Evolutionary conservation across 2,329 filamentous ascomycete genomes (phyloP).

Genomic region (Coleophoma cylindrospora): DNA sequence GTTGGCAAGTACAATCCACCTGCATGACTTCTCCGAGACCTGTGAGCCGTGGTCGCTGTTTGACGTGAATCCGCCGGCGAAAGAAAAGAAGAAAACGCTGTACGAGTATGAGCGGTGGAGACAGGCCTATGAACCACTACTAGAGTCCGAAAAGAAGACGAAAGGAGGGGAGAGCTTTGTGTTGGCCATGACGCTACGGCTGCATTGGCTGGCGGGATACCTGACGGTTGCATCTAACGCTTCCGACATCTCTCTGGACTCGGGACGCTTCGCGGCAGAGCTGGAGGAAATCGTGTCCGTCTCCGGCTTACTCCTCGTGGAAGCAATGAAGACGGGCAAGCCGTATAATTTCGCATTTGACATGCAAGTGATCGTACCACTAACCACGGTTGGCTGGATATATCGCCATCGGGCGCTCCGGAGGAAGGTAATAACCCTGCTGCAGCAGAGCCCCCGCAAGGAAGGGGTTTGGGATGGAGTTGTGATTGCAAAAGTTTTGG

Average conservation of each 20-base stretch:
- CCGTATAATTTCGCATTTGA: slow-evolving; percentile 11
- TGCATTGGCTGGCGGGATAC: slow-evolving; percentile 17
- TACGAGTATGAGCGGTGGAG: slow-evolving; percentile 8
- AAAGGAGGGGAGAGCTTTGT: slow-evolving; percentile 9
- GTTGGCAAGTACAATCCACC: no score
- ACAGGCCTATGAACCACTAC: slow-evolving; percentile 13
- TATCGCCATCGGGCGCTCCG: slow-evolving; percentile 13
- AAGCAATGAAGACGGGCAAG: background rate
- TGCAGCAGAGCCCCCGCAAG: slow-evolving; percentile 9
- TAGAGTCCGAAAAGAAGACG: slow-evolving; percentile 7
- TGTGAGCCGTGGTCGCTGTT: no score
- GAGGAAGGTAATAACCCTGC: slow-evolving; percentile 13
- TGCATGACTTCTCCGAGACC: no score
- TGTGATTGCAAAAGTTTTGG: slow-evolving; percentile 16
- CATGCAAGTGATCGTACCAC: slow-evolving; percentile 16
- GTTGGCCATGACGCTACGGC: slow-evolving; percentile 8
- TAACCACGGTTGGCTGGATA: slow-evolving; percentile 17
- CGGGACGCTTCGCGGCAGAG: slow-evolving; percentile 5
- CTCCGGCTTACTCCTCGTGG: slow-evolving; percentile 6
- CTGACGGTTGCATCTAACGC: slow-evolving; percentile 13
- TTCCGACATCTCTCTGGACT: slow-evolving; percentile 7
- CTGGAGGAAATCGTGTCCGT: slow-evolving; percentile 12
- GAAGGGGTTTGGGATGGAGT: slow-evolving; percentile 16
- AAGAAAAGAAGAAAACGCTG: no score
- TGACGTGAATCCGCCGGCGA: no score